Evolutionary conservation across 1,139 yeast genomes (phyloP).

Genomic region (Taphrina deformans): DNA sequence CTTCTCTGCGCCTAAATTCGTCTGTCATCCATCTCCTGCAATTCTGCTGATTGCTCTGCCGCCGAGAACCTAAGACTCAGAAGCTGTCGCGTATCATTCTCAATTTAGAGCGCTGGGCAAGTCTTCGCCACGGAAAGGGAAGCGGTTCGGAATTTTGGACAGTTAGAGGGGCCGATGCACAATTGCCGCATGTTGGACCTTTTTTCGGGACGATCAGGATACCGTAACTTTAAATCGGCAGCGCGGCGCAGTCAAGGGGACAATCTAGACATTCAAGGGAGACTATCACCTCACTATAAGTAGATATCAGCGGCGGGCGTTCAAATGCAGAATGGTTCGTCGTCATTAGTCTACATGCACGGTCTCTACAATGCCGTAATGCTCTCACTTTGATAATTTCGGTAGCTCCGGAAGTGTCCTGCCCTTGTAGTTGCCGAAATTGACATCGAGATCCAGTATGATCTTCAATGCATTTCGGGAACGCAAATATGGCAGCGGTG

Average conservation of each 20-base stretch:
- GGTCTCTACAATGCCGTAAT: neutral
- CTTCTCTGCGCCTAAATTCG: neutral
- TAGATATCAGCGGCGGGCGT: too few species aligned
- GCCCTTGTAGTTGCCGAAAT: slow-evolving; percentile 46
- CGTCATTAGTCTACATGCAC: slow-evolving; percentile 4
- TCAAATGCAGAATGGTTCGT: neutral
- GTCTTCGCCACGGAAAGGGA: too few species aligned
- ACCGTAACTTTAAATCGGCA: neutral
- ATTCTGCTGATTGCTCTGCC: too few species aligned
- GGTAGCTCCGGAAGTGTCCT: slow-evolving; percentile 4
- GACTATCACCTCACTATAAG: too few species aligned
- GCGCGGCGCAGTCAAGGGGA: neutral
- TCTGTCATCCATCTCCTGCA: neutral
- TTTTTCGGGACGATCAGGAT: neutral
- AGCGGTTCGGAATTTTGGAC: neutral
- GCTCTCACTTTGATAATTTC: neutral
- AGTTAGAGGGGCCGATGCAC: neutral
- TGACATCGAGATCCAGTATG: slow-evolving; percentile 51
- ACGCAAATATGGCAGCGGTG: slow-evolving; percentile 46
- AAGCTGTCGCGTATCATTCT: too few species aligned
- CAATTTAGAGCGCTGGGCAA: too few species aligned
- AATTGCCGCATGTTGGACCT: neutral
- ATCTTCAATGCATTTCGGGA: slow-evolving; percentile 51
- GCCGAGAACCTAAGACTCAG: too few species aligned
- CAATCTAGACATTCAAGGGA: neutral